Evolutionary conservation across 1,139 yeast genomes (phyloP), one percentile per base, ranked within the genome.

Genomic region (Scheffersomyces lignicola): DNA sequence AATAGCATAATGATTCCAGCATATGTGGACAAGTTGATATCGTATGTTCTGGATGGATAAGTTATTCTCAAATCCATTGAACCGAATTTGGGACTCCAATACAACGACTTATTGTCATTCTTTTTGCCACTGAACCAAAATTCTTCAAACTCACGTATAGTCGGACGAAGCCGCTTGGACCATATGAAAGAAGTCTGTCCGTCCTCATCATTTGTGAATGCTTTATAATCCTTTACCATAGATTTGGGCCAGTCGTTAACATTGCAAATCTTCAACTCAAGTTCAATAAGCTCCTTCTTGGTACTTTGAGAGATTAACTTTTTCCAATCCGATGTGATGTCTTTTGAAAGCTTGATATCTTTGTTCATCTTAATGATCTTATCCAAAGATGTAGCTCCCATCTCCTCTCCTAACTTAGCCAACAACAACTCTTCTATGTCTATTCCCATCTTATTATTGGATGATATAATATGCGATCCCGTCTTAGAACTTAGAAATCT

Each of bases 331-430:
- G 56, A 47, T 24, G 84, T 75, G 13, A 80, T 57, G 29, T 80
- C 89, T 36, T 69, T 69, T 1, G 95, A 84, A 41, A 76, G 67
- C 43, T 77, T 77, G 44, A 90, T 80, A 54, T 92, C 97, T 47
- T 79, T 76, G 49, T 89, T 80, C 98, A 92, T 92, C 34, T 88
- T 89, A 52, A 88, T 92, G 29, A 90, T 72, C 49, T 84, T 85
- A 3, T 85, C 76, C 3, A 95, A 80, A 37, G 87, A 85, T 0
- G 90, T 75, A 2, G 87, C 72, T 0, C 97, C 97, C 50, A 85
- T 73, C 52, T 87, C 96, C 49, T 80, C 81, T 45, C 84, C 78
- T 34, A 90, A 66, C 52, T 78, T 81, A 1, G 84, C 72, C 23
- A 92, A 77, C 56, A 89, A 69, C 37, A 73, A 62, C 48, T 80